These are phyloP conservation scores for Quercus variabilis DNA, from an alignment of 306 rosid genomes.

Conservation along the genomic window DNA sequence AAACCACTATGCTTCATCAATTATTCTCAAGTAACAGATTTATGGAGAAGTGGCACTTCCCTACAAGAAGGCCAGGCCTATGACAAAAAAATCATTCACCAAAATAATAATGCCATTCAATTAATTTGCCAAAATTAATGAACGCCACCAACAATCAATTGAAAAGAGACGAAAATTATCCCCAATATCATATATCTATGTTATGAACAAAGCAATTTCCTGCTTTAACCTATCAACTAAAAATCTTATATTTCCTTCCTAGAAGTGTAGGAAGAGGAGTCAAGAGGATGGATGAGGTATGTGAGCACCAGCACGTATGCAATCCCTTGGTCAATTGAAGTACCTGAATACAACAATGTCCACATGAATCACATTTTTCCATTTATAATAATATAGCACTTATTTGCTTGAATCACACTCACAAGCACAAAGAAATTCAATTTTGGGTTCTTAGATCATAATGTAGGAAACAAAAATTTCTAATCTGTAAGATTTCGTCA, in stretches of 20 bases:
- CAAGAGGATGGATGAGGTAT: conserved; percentile 74
- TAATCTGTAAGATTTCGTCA: no score
- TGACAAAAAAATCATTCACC: neutral
- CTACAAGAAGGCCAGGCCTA: no score
- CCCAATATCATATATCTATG: neutral
- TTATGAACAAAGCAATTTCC: neutral
- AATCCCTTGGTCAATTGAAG: conserved; percentile 77
- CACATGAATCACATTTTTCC: neutral
- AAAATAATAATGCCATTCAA: neutral
- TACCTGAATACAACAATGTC: conserved; percentile 36
- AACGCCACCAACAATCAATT: neutral
- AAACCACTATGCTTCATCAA: no score
- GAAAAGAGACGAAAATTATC: neutral
- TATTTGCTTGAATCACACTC: no score
- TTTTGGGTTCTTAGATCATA: no score
- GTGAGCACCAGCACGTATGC: conserved; percentile 76
- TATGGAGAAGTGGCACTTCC: no score
- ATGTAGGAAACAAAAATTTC: no score
- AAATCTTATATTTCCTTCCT: neutral
- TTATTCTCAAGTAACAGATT: no score
- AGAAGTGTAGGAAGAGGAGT: conserved; percentile 44
- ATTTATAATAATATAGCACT: no score
- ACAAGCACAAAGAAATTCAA: no score
- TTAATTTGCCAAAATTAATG: neutral
- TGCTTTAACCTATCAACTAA: neutral